Evolutionary conservation across 2,329 filamentous ascomycete genomes (phyloP), one percentile per base, ranked within the genome.

Genomic region (Fusarium virguliforme): DNA sequence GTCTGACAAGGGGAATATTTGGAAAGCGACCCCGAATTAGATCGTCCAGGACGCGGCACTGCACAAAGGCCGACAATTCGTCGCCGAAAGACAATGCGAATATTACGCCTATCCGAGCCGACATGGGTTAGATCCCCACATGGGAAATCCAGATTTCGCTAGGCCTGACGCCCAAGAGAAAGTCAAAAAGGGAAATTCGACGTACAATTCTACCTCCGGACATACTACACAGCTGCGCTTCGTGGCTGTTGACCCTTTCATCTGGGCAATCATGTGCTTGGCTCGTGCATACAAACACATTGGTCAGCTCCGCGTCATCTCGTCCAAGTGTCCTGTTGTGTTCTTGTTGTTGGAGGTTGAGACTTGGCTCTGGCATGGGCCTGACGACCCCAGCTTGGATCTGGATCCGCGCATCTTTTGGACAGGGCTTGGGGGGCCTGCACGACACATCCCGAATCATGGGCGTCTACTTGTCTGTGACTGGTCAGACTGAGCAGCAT

Each of bases 391-490:
- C 51, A 9, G 28, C 13, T 43, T 38, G 8, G 34, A 66, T 60
- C 58, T 60, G 8, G 50, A 24, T 57, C 28, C 41, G 48, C 59
- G 46, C 43, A 28, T 34, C 24, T 26, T 43, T 28, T 24, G 18
- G 30, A 51, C 43, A 12, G n/a, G 10, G 15, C 43, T 60, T 60
- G 34, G 26, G 28, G 30, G 5, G 41, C n/a, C 43, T 51, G 57
- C 24, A 24, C 24, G 24, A 28, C 57, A 40, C 35, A 30, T 40
- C 35, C 58, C 37, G 34, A 37, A 54, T 54, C 68, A 70, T 71
- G 68, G 69, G 58, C 68, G 28, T 51, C 46, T 72, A 15, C 54
- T 71, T 37, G 26, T 22, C 26, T 62, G 43, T 68, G 43, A 72
- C 38, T 71, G 68, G 69, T 6, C 43, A 40, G 66, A 26, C 22